phyloP scores from a whole-genome alignment of 2,329 filamentous ascomycete species.

The Pestalotiopsis sp. region DNA sequence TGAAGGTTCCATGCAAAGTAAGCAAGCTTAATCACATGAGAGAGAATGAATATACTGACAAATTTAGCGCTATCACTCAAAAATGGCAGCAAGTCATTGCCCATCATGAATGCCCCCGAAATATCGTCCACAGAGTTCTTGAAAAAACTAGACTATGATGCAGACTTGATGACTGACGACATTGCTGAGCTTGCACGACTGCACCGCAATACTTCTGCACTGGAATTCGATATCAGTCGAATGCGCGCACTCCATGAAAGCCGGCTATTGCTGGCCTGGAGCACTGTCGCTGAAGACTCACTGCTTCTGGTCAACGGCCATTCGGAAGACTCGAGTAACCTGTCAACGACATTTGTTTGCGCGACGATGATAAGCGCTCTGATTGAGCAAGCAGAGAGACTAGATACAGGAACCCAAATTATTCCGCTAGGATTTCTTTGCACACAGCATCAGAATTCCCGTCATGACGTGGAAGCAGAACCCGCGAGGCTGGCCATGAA shows the following conservation, averaged over 20 bases:
- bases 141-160: conserved; percentile 10
- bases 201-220: neutral
- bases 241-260: conserved; percentile 5
- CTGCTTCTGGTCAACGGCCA: conserved; percentile 14
- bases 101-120: neutral
- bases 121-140: neutral
- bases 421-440: conserved; percentile 14
- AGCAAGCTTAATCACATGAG: neutral
- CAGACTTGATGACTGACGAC: conserved; percentile 6
- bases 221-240: neutral
- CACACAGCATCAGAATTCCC: conserved; percentile 12
- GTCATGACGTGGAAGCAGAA: conserved; percentile 4
- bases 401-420: neutral
- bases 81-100: neutral
- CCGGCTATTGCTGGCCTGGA: conserved; percentile 10
- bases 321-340: neutral
- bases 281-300: conserved; percentile 7
- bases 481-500: conserved; percentile 14
- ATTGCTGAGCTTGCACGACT: neutral
- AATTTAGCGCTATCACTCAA: neutral
- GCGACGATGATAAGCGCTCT: neutral
- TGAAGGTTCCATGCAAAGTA: neutral
- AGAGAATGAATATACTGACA: neutral
- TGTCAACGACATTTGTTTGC: neutral
- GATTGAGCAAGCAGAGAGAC: neutral